Conservation (phyloP, 257 asterid species). For the Anisodus acutangulus region DNA sequence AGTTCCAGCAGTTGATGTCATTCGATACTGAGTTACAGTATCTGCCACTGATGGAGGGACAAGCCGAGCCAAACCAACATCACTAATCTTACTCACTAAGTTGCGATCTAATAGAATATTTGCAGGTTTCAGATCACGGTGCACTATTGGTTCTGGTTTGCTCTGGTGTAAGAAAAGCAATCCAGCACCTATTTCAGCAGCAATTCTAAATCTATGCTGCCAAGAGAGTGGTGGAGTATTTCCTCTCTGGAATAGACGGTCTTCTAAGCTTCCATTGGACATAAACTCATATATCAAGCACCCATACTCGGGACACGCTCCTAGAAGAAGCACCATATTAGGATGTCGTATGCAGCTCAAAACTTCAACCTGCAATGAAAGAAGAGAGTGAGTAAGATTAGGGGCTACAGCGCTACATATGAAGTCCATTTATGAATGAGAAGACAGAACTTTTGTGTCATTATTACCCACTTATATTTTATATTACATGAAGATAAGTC, state of each 20-base stretch:
- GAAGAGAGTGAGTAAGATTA: not conserved
- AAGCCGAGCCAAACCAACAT: slow-evolving; percentile 91
- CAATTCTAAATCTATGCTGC: slow-evolving; percentile 80
- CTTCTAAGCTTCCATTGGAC: slow-evolving; percentile 94
- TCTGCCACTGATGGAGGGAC: slow-evolving; percentile 90
- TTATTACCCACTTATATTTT: not conserved
- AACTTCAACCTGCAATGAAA: slow-evolving; percentile 69
- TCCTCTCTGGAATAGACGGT: slow-evolving; percentile 67
- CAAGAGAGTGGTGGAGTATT: slow-evolving; percentile 75
- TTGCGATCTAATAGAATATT: slow-evolving; percentile 85
- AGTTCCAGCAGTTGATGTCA: slow-evolving; percentile 97
- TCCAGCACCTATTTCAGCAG: slow-evolving; percentile 84
- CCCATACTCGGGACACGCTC: slow-evolving; percentile 97
- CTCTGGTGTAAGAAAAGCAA: slow-evolving; percentile 92
- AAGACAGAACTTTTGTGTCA: not conserved
- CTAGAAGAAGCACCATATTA: slow-evolving; percentile 92
- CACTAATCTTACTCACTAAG: slow-evolving; percentile 84
- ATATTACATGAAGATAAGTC: not conserved
- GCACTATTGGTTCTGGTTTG: slow-evolving; percentile 93
- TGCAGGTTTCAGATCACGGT: slow-evolving; percentile 88
- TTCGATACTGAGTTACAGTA: slow-evolving; percentile 78
- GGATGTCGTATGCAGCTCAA: slow-evolving; percentile 92
- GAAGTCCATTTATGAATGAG: not conserved
- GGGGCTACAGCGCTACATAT: not conserved
- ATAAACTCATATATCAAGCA: slow-evolving; percentile 86